Conservation (phyloP, 1,284 basidiomycete species). For the Cryptococcus sp. region DNA sequence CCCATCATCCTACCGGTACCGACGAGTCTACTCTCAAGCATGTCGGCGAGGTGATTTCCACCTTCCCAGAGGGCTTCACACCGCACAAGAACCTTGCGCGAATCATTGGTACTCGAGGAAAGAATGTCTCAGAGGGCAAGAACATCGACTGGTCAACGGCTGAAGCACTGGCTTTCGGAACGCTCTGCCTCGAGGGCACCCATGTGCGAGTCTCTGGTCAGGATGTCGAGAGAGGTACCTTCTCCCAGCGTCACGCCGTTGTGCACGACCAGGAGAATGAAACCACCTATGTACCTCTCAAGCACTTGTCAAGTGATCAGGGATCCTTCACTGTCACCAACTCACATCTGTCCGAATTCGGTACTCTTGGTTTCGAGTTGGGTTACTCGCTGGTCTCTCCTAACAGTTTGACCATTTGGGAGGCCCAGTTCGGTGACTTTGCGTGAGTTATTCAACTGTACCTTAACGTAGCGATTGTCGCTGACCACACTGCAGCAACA, state of each 20-base stretch:
- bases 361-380: conserved; percentile 94
- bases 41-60: conserved; percentile 83
- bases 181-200: conserved; percentile 86
- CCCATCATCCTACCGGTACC: conserved; percentile 83
- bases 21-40: conserved; percentile 76
- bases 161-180: conserved; percentile 94
- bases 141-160: conserved; percentile 99
- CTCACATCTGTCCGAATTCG: conserved; percentile 95
- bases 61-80: conserved; percentile 80
- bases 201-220: conserved; percentile 97
- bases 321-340: conserved; percentile 94
- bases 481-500: conserved; percentile 59
- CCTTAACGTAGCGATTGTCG: background rate
- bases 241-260: conserved; percentile 98
- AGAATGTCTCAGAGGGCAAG: conserved; percentile 84
- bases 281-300: conserved; percentile 83
- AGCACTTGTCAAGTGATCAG: conserved; percentile 83
- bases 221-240: conserved; percentile 98
- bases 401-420: conserved; percentile 93
- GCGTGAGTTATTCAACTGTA: conserved; percentile 53
- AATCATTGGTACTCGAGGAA: conserved; percentile 84
- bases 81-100: conserved; percentile 93
- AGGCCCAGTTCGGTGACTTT: conserved; percentile 98
- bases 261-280: conserved; percentile 96
- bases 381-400: conserved; percentile 98